Evolutionary conservation across 768 basidiomycete species (phyloP).

Genomic region (Boletus fagicola): DNA sequence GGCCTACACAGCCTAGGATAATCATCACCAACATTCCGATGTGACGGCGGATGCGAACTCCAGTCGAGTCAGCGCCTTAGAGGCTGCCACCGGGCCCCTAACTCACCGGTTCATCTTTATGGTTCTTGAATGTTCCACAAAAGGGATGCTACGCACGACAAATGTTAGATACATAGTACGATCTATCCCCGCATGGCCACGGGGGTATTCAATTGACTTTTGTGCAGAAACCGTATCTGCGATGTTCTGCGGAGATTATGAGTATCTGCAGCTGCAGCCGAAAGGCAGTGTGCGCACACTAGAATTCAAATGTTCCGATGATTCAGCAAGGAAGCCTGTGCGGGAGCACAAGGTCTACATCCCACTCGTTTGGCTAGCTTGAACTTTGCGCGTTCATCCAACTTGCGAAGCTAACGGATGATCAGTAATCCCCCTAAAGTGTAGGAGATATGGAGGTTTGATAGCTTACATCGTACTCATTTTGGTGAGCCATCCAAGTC

Average conservation of each 20-base stretch:
- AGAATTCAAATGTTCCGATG: no score
- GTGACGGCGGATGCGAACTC: background rate
- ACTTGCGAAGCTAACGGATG: background rate
- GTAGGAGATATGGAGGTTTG: background rate
- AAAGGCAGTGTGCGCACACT: background rate
- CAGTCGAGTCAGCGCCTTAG: background rate
- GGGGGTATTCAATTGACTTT: background rate
- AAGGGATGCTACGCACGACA: background rate
- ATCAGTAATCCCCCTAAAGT: background rate
- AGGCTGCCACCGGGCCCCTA: background rate
- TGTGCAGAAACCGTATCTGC: background rate
- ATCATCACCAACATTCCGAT: background rate
- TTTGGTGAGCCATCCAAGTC: background rate
- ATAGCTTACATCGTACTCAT: background rate
- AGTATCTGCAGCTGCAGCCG: background rate
- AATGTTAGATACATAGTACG: slow-evolving; percentile 1
- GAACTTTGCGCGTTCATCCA: background rate
- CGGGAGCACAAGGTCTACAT: background rate
- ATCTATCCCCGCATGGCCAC: background rate
- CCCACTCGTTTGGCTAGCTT: background rate
- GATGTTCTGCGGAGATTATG: slow-evolving; percentile 6
- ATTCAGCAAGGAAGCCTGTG: background rate
- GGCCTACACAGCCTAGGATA: background rate
- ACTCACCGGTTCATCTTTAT: background rate
- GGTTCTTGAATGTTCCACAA: no score